These are phyloP conservation scores for Sporisorium reilianum DNA, from an alignment of 1,284 basidiomycete species.

Conservation along the genomic window DNA sequence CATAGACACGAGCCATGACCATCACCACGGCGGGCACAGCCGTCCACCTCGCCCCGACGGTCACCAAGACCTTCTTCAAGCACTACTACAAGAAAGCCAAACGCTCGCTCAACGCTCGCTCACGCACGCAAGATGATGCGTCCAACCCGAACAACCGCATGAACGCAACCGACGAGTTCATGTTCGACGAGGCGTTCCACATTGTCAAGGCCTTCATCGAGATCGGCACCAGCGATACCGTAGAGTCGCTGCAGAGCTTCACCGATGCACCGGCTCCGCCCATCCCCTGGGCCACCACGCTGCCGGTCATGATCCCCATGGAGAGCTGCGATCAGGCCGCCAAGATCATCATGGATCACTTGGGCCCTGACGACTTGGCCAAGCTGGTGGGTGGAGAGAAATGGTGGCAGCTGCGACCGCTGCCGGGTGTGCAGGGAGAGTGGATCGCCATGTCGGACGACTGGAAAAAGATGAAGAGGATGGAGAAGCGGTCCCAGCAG, in stretches of 20 bases:
- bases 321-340: conserved; percentile 83
- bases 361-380: conserved; percentile 84
- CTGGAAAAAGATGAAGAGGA: conserved; percentile 68
- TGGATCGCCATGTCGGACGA: conserved; percentile 79
- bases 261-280: conserved; percentile 85
- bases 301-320: conserved; percentile 77
- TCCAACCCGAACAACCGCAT: conserved; percentile 9
- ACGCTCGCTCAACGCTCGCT: conserved; percentile 31
- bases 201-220: conserved; percentile 58
- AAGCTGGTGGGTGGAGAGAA: conserved; percentile 87
- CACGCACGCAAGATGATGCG: conserved; percentile 1
- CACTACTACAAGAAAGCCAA: conserved; percentile 61
- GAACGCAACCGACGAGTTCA: conserved; percentile 52
- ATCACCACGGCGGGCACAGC: conserved; percentile 60
- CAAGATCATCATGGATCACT: conserved; percentile 78
- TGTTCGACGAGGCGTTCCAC: conserved; percentile 58
- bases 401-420: conserved; percentile 83
- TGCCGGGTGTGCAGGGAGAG: conserved; percentile 81
- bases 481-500: conserved; percentile 46
- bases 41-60: conserved; percentile 61
- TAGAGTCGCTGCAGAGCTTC: conserved; percentile 68
- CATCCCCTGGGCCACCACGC: conserved; percentile 79
- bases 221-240: conserved; percentile 65
- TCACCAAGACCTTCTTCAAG: conserved; percentile 63
- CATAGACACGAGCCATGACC: conserved; percentile 42